Base-by-base conservation (phyloP, 1,284 basidiomycete genomes). In the Xanthoconium separans region DNA sequence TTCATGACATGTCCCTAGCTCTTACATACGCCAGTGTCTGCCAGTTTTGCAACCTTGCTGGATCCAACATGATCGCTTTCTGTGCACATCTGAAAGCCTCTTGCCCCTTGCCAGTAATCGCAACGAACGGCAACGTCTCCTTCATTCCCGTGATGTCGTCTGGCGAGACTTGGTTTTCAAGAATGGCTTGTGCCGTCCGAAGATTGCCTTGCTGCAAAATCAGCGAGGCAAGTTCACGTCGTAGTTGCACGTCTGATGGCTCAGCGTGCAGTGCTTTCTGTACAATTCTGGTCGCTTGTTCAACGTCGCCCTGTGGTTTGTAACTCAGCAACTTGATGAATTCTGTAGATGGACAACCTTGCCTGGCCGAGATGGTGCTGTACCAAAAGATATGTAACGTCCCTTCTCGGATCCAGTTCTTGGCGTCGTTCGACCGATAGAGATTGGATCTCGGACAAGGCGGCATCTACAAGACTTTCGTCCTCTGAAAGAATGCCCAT, bases 401-500 rank as follows among this genome's bases (percentile, higher is more conserved):
- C 78, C 48, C 83, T 74, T 42, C 74, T 71, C 5, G 85, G 85
- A 69, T 93, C 91, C 47, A 89, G 76, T 41, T 75, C 69, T 41
- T 77, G 75, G 45, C 86, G 78, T 56, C 82, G 76, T 51, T 90
- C 83, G 20, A 83, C 64, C 1, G 89, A 81, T 31, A 93, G 74
- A 2, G 79, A 75, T 12, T 87, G 73, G 18, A 96, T 83, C 66
- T 97, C 95, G 0, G 89, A 85, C 10, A 95, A 74, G 0, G 93
- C 89, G 0, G 95, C 95, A 65, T 96, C 93, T 15, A 95, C 79
- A 18, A 97, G 79, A 48, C 81, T 83, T 24, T 87, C 83, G 65
- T 97, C 95, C 27, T 80, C 77, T 0, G 86, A 88, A 22, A 93
- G 73, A 53, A 94, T 85, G 10, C 91, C 95, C 79, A 96, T 91